phyloP scores from a whole-genome alignment of 106 monocot species.

The Dioscorea dumetorum region DNA sequence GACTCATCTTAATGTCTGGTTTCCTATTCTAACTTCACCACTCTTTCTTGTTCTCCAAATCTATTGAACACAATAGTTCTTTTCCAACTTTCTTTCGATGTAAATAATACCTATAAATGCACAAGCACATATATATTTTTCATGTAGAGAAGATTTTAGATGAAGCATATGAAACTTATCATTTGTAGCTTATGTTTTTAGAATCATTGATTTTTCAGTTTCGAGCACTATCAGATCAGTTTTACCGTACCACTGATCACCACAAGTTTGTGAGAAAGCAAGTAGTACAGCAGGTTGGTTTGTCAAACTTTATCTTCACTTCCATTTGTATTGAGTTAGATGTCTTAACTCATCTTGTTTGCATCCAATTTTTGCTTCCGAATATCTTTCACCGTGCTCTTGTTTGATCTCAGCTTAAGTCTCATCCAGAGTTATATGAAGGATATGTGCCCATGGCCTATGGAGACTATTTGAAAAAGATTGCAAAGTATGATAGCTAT shows the following conservation, averaged over 20 bases:
- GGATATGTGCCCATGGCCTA: conserved; percentile 94
- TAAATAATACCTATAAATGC: not conserved
- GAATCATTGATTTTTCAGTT: conserved; percentile 31
- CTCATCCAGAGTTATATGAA: conserved; percentile 52
- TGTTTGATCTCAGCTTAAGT: conserved; percentile 47
- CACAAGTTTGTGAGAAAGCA: conserved; percentile 79
- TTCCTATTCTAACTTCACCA: not conserved
- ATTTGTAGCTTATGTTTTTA: not conserved
- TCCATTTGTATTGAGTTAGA: too few species aligned
- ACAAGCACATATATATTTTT: not conserved
- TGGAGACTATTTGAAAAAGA: conserved; percentile 60
- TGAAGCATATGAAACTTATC: not conserved
- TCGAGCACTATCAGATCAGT: conserved; percentile 80
- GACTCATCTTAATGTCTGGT: too few species aligned
- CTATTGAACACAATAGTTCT: not conserved
- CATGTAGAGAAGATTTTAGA: not conserved
- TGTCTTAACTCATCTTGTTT: too few species aligned
- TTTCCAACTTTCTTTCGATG: not conserved
- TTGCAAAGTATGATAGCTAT: conserved; percentile 41
- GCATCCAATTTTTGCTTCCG: not conserved
- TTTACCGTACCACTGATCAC: conserved; percentile 67
- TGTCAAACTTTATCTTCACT: not conserved
- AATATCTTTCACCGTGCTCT: too few species aligned
- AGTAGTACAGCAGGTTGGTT: conserved; percentile 65
- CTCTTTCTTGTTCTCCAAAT: not conserved